These are phyloP conservation scores for Keithomyces neogunnii DNA, from an alignment of 2,329 filamentous ascomycete genomes.

Conservation along the genomic window DNA sequence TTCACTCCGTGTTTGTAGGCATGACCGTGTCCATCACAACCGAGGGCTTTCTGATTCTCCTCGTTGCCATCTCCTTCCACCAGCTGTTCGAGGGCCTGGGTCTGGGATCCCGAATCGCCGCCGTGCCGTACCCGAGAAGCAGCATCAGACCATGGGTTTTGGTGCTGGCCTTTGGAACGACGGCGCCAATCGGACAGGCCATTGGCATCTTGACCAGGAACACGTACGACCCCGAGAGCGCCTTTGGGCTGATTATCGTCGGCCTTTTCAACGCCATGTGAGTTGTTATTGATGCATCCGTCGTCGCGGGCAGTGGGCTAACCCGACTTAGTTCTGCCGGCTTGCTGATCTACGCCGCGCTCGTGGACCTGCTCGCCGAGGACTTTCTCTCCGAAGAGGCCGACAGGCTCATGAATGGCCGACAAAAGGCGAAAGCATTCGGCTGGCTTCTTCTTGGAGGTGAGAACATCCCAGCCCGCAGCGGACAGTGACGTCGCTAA, in stretches of 20 bases:
- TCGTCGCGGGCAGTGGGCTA: background rate
- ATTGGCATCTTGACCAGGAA: slow-evolving; percentile 50
- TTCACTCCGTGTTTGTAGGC: slow-evolving; percentile 70
- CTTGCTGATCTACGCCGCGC: slow-evolving; percentile 51
- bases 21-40: slow-evolving; percentile 64
- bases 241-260: slow-evolving; percentile 55
- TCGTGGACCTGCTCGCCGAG: slow-evolving; percentile 56
- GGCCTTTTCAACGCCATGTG: slow-evolving; percentile 58
- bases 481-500: slow-evolving; percentile 1
- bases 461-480: slow-evolving; percentile 17
- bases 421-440: slow-evolving; percentile 46
- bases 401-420: slow-evolving; percentile 37
- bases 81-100: slow-evolving; percentile 63
- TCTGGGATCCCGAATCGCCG: slow-evolving; percentile 62
- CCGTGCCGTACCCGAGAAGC: slow-evolving; percentile 49
- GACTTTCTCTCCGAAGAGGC: slow-evolving; percentile 56
- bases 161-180: slow-evolving; percentile 54
- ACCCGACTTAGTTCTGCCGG: slow-evolving; percentile 41
- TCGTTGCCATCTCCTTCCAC: slow-evolving; percentile 64
- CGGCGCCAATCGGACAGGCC: slow-evolving; percentile 56
- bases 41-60: slow-evolving; percentile 56
- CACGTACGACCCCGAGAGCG: slow-evolving; percentile 54
- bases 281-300: slow-evolving; percentile 14
- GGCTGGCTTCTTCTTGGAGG: slow-evolving; percentile 41
- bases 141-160: slow-evolving; percentile 53